These are phyloP conservation scores for Athelia psychrophila DNA, from an alignment of 1,284 basidiomycete genomes.

Conservation along the genomic window DNA sequence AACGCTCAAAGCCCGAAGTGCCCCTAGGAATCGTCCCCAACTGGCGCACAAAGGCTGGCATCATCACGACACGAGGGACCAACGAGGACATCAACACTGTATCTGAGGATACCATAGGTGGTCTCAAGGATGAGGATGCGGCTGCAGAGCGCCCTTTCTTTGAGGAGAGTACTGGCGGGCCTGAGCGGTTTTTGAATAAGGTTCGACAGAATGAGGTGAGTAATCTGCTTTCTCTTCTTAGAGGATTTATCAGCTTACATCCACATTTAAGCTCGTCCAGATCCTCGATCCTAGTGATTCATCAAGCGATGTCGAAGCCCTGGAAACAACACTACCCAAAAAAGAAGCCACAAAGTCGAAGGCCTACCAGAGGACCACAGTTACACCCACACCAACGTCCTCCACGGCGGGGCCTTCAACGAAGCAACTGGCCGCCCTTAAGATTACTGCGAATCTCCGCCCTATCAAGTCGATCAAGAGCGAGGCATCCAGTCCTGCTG, in stretches of 20 bases:
- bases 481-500: background rate
- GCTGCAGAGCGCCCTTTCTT: background rate
- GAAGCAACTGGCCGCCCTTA: background rate
- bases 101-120: background rate
- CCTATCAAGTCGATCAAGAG: background rate
- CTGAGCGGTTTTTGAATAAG: background rate
- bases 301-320: background rate
- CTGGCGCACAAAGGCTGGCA: background rate
- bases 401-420: background rate
- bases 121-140: background rate
- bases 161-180: background rate
- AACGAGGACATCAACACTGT: background rate
- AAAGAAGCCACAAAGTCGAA: too few relatives aligned
- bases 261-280: background rate
- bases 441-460: background rate
- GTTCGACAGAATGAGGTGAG: background rate
- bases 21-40: background rate
- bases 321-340: too few relatives aligned
- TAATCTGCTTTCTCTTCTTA: background rate
- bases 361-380: background rate
- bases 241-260: background rate
- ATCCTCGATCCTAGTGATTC: background rate
- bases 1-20: background rate
- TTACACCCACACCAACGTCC: background rate
- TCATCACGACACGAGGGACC: background rate